These are phyloP conservation scores for Stramenopiles sp. DNA, from an alignment of 352 stramenopile genomes.

Conservation along the genomic window DNA sequence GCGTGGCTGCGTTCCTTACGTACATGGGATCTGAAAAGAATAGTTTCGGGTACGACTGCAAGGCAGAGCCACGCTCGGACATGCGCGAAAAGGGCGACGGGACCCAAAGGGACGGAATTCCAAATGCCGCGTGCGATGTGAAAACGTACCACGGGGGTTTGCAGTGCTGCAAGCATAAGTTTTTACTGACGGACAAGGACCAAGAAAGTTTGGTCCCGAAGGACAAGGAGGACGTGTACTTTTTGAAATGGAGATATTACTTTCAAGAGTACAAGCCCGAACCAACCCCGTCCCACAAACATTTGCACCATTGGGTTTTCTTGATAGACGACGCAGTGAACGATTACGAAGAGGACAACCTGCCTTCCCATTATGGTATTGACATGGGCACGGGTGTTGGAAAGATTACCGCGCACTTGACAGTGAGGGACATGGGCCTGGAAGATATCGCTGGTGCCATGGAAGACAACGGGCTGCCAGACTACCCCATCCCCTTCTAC, in stretches of 20 bases:
- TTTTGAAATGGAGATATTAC: constrained; percentile 12
- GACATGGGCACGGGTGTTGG: background rate
- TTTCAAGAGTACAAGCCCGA: too few species aligned
- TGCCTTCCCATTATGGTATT: background rate
- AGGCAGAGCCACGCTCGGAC: background rate
- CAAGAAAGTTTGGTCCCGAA: background rate
- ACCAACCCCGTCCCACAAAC: background rate
- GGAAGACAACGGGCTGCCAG: too few species aligned
- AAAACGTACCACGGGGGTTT: background rate
- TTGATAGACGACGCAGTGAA: background rate
- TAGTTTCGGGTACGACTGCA: too few species aligned
- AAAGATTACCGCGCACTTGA: background rate
- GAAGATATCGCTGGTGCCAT: background rate
- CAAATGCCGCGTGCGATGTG: background rate
- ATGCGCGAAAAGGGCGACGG: background rate
- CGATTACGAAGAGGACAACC: background rate
- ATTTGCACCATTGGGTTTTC: constrained; percentile 11
- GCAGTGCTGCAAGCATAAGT: background rate
- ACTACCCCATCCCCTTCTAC: too few species aligned
- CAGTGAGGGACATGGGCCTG: constrained; percentile 1
- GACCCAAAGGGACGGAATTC: too few species aligned
- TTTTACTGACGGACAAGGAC: background rate
- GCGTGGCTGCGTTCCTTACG: too few species aligned
- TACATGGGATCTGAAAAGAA: too few species aligned
- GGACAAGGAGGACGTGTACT: background rate